These are phyloP conservation scores for Chrysophaeum taylorii DNA, from an alignment of 352 stramenopile species.

Conservation along the genomic window DNA sequence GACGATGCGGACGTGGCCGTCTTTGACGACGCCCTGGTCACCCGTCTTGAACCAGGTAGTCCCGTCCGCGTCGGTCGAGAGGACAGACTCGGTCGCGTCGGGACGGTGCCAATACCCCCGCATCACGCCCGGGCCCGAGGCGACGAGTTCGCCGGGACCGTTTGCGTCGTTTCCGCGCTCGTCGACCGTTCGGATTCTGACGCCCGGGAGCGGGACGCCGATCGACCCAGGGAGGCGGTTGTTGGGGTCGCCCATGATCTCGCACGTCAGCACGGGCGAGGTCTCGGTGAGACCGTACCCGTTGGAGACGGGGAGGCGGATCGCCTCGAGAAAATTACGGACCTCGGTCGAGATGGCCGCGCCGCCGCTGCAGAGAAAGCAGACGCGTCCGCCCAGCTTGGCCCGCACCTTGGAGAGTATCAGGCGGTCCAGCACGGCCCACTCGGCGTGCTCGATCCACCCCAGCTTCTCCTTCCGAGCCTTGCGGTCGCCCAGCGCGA, in stretches of 20 bases:
- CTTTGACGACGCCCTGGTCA: slow-evolving; percentile 51
- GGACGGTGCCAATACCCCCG: slow-evolving; percentile 63
- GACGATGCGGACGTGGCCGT: slow-evolving; percentile 49
- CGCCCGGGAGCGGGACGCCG: slow-evolving; percentile 42
- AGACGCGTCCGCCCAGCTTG: slow-evolving; percentile 46
- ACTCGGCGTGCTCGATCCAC: no score
- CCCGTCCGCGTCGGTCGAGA: slow-evolving; percentile 50
- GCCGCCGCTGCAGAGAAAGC: slow-evolving; percentile 23
- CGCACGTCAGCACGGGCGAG: slow-evolving; percentile 48
- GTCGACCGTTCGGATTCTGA: slow-evolving; percentile 47
- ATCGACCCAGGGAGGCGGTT: slow-evolving; percentile 38
- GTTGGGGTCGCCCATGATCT: slow-evolving; percentile 32
- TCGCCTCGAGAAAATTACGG: slow-evolving; percentile 47
- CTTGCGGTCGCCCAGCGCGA: slow-evolving; percentile 39
- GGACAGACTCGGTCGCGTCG: slow-evolving; percentile 57
- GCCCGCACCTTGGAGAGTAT: slow-evolving; percentile 53
- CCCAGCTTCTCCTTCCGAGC: slow-evolving; percentile 30
- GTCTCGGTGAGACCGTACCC: slow-evolving; percentile 57
- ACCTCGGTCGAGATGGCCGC: slow-evolving; percentile 22
- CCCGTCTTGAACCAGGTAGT: slow-evolving; percentile 58
- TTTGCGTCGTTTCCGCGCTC: no score
- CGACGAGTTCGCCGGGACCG: slow-evolving; percentile 69
- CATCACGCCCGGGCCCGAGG: slow-evolving; percentile 62
- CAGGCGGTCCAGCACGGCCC: no score
- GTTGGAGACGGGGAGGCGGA: slow-evolving; percentile 53